A percentile compares a stretch with the other conserved stretches of the same genome.
phyloP scores from a whole-genome alignment of 2,329 filamentous ascomycete genomes.

The Penicillium occitanis region DNA sequence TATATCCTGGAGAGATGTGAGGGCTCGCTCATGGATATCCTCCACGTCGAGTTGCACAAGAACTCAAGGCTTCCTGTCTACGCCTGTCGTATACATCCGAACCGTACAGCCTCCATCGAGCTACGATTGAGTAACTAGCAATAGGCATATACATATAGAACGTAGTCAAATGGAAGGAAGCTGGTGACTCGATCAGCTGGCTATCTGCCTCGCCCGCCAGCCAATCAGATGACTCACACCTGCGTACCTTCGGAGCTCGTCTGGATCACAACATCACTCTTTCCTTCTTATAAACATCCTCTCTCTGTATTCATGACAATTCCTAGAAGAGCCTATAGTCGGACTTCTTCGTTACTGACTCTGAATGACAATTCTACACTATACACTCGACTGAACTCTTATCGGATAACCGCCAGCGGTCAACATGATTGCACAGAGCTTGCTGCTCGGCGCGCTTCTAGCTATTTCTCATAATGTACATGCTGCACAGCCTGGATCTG shows the following conservation, averaged over 20 bases:
- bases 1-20: neutral
- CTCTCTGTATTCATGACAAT: neutral
- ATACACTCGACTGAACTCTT: neutral
- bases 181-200: slow-evolving; percentile 13
- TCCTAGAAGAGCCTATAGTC: neutral
- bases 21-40: neutral
- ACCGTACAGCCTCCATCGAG: neutral
- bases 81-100: neutral
- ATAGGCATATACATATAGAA: neutral
- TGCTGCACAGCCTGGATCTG: slow-evolving; percentile 75
- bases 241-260: slow-evolving; percentile 6
- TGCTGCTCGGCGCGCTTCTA: slow-evolving; percentile 26
- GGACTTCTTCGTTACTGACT: neutral
- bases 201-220: neutral
- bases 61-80: neutral
- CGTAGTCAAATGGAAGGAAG: neutral
- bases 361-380: neutral
- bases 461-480: slow-evolving; percentile 25
- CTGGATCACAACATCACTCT: neutral
- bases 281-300: neutral
- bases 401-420: neutral
- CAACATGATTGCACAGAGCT: slow-evolving; percentile 18
- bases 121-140: neutral
- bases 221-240: slow-evolving; percentile 8
- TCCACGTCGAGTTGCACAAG: neutral